These are phyloP conservation scores for Diutina mesorugosa DNA, from an alignment of 1,139 yeast species.

Conservation along the genomic window DNA sequence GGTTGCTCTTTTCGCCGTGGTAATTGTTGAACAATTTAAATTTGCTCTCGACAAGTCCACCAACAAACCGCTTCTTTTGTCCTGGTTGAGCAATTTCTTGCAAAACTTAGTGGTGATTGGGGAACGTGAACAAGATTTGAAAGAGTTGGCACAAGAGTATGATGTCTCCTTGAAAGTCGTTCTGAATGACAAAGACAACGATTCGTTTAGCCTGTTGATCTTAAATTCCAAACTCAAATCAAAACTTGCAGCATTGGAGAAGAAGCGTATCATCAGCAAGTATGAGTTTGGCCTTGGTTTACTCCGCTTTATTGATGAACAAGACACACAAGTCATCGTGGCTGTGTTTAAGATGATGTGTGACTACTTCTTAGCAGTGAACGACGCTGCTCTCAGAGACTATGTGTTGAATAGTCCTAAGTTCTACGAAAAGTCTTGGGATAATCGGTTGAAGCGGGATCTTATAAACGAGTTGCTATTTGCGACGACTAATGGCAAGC, in stretches of 20 bases:
- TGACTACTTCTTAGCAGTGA: neutral
- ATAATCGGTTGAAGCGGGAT: neutral
- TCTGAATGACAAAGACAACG: neutral
- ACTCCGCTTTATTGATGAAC: neutral
- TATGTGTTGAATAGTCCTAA: neutral
- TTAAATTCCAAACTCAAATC: neutral
- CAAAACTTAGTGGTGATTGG: slow-evolving; percentile 38
- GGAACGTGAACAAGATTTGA: slow-evolving; percentile 30
- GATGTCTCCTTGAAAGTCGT: neutral
- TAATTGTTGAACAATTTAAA: slow-evolving; percentile 62
- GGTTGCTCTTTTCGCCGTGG: slow-evolving; percentile 55
- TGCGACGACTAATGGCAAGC: neutral
- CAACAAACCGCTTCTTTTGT: slow-evolving; percentile 12
- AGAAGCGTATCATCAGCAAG: neutral
- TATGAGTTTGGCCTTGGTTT: neutral
- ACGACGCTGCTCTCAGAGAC: neutral
- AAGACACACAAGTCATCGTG: neutral
- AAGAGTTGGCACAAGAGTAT: neutral
- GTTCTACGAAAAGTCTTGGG: neutral
- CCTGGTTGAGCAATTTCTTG: slow-evolving; percentile 41
- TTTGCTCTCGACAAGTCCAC: slow-evolving; percentile 17
- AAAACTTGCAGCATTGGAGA: neutral
- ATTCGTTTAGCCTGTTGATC: neutral
- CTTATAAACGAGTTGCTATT: neutral
- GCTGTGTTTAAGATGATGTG: neutral